phyloP scores from a whole-genome alignment of 495 filamentous ascomycete species.

The Penicillium bovifimosum region DNA sequence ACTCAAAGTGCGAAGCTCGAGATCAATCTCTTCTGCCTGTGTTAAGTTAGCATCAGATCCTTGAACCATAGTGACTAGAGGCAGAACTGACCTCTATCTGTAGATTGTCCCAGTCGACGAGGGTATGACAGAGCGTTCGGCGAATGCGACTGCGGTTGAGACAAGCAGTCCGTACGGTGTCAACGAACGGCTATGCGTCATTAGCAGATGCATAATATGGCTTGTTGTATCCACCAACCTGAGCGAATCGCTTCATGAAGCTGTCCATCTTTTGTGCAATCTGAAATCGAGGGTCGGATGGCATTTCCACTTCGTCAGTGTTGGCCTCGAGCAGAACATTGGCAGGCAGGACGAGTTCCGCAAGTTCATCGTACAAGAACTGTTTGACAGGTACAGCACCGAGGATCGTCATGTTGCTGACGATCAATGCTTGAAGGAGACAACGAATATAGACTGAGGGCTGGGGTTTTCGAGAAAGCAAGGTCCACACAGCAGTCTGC shows the following conservation, averaged over 20 bases:
- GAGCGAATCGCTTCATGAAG: conserved; percentile 67
- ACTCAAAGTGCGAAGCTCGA: conserved; percentile 58
- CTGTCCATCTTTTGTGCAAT: conserved; percentile 72
- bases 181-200: conserved; percentile 61
- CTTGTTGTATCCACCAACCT: conserved; percentile 31
- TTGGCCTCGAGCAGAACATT: conserved; percentile 63
- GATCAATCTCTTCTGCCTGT: conserved; percentile 69
- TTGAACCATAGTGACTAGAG: background rate
- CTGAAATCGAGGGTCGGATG: conserved; percentile 69
- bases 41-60: background rate
- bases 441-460: conserved; percentile 80
- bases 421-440: conserved; percentile 70
- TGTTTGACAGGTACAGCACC: conserved; percentile 63
- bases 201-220: conserved; percentile 7
- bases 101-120: conserved; percentile 78
- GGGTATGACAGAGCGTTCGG: conserved; percentile 72
- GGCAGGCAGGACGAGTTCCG: conserved; percentile 66
- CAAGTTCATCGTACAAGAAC: conserved; percentile 74
- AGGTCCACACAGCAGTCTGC: conserved; percentile 53
- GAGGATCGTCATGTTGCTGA: conserved; percentile 61
- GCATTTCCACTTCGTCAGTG: conserved; percentile 70
- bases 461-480: conserved; percentile 73
- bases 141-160: conserved; percentile 87
- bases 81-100: conserved; percentile 59
- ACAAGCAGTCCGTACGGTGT: conserved; percentile 75